Conservation (phyloP, 2,329 filamentous ascomycete species). For the Rhynchosporium agropyri region DNA sequence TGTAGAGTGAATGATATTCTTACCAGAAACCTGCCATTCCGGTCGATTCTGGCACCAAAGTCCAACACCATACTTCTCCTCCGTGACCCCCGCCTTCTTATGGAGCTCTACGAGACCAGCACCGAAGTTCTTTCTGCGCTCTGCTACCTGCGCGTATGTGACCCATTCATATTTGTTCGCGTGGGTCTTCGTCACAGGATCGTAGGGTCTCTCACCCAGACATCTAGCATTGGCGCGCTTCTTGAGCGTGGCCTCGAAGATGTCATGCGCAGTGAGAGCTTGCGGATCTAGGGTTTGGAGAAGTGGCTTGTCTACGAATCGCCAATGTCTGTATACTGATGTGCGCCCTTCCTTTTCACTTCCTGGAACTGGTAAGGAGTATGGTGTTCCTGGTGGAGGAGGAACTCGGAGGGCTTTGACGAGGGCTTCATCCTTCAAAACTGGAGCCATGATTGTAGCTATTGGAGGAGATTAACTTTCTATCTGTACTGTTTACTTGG, state of each 20-base stretch:
- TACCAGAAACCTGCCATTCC: conserved; percentile 84
- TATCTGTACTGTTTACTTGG: not conserved
- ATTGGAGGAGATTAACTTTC: not conserved
- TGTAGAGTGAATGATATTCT: conserved; percentile 32
- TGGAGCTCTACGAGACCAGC: conserved; percentile 84
- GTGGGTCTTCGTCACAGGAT: conserved; percentile 71
- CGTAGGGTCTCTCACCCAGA: conserved; percentile 80
- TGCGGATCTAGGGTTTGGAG: conserved; percentile 72
- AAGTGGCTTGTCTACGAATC: conserved; percentile 69
- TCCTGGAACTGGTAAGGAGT: conserved; percentile 76
- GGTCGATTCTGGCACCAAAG: conserved; percentile 87
- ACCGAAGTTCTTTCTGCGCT: conserved; percentile 81
- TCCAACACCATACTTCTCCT: conserved; percentile 72
- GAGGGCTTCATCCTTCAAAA: conserved; percentile 35
- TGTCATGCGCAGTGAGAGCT: conserved; percentile 73
- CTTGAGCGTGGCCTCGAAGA: conserved; percentile 71
- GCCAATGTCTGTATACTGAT: conserved; percentile 82
- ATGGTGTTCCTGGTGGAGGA: conserved; percentile 53
- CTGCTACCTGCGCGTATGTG: conserved; percentile 77
- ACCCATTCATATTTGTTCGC: conserved; percentile 75
- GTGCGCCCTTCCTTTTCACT: conserved; percentile 73
- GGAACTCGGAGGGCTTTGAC: conserved; percentile 32
- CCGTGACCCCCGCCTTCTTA: conserved; percentile 67
- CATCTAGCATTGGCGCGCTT: conserved; percentile 69
- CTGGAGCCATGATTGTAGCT: conserved; percentile 32